These are phyloP conservation scores for Blastomyces gilchristii DNA, from an alignment of 2,329 filamentous ascomycete genomes.

Conservation along the genomic window DNA sequence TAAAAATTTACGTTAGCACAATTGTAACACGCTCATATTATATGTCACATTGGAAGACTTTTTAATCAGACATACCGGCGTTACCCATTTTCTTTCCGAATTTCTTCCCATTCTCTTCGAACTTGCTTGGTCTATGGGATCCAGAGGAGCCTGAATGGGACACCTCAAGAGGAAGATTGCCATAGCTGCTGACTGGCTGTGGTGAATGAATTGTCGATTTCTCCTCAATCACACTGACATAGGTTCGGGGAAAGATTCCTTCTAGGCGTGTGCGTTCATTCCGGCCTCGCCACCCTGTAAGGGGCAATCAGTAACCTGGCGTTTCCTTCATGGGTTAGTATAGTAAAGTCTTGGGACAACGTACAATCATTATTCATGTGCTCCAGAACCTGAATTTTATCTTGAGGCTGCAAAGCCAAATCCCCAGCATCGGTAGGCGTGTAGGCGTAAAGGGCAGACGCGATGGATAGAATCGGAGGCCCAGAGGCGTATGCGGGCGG, in stretches of 20 bases:
- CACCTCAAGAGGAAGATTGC: conserved; percentile 65
- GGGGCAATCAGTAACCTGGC: conserved; percentile 9
- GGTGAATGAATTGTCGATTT: conserved; percentile 39
- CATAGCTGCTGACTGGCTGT: conserved; percentile 33
- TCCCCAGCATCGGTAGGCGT: conserved; percentile 70
- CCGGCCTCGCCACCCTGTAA: conserved; percentile 62
- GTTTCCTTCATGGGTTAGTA: not conserved
- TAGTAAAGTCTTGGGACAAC: conserved; percentile 18
- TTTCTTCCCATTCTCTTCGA: conserved; percentile 74
- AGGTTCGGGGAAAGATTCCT: conserved; percentile 91
- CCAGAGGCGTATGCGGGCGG: conserved; percentile 45
- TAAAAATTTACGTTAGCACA: conserved; percentile 39
- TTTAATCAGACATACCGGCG: conserved; percentile 36
- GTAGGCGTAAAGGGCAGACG: conserved; percentile 77
- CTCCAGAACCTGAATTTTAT: conserved; percentile 69
- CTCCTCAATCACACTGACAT: conserved; percentile 63
- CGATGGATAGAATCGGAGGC: conserved; percentile 54
- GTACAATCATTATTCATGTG: conserved; percentile 90
- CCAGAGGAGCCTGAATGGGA: conserved; percentile 45
- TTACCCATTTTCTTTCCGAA: conserved; percentile 90
- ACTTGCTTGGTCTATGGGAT: conserved; percentile 46
- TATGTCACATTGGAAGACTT: not conserved
- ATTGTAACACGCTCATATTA: not conserved
- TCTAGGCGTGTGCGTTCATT: conserved; percentile 74
- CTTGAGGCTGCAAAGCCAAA: conserved; percentile 67